A percentile compares a stretch with the other conserved stretches of the same genome.
These are phyloP conservation scores for Penicillium janthinellum DNA, from an alignment of 2,329 filamentous ascomycete species.

Conservation along the genomic window DNA sequence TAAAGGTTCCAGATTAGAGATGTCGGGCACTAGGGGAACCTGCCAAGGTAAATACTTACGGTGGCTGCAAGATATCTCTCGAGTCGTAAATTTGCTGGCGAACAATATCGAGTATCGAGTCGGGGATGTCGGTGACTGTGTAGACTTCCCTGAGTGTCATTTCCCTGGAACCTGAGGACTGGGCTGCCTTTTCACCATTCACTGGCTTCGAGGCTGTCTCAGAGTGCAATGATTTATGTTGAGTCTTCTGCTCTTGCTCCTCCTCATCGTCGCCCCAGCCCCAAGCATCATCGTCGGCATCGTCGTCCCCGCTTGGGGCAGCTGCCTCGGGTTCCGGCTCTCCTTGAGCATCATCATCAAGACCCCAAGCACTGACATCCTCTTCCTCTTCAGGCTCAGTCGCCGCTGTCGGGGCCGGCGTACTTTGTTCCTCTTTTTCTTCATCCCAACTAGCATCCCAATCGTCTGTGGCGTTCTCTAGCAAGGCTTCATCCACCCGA, in stretches of 20 bases:
- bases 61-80: slow-evolving; percentile 38
- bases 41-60: slow-evolving; percentile 31
- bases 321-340: slow-evolving; percentile 20
- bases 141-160: slow-evolving; percentile 83
- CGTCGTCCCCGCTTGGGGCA: slow-evolving; percentile 35
- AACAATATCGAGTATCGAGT: slow-evolving; percentile 62
- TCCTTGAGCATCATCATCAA: slow-evolving; percentile 46
- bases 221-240: slow-evolving; percentile 21
- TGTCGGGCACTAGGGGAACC: not conserved
- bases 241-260: slow-evolving; percentile 40
- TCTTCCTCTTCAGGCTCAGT: slow-evolving; percentile 37
- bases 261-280: slow-evolving; percentile 79
- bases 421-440: slow-evolving; percentile 53
- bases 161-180: slow-evolving; percentile 53
- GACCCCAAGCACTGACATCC: slow-evolving; percentile 54
- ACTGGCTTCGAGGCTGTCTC: slow-evolving; percentile 23
- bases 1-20: slow-evolving; percentile 27
- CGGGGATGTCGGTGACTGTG: slow-evolving; percentile 83
- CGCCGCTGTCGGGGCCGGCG: slow-evolving; percentile 19
- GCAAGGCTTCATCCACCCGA: slow-evolving; percentile 66
- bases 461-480: slow-evolving; percentile 59
- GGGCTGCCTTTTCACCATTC: slow-evolving; percentile 21
- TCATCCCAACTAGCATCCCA: slow-evolving; percentile 84
- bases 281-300: slow-evolving; percentile 67
- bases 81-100: slow-evolving; percentile 46